Percentiles rank a stretch among this genome's conserved stretches.
Evolutionary conservation across 371 early-diverging fungal genomes (phyloP).

Genomic region (Mucor ambiguus): DNA sequence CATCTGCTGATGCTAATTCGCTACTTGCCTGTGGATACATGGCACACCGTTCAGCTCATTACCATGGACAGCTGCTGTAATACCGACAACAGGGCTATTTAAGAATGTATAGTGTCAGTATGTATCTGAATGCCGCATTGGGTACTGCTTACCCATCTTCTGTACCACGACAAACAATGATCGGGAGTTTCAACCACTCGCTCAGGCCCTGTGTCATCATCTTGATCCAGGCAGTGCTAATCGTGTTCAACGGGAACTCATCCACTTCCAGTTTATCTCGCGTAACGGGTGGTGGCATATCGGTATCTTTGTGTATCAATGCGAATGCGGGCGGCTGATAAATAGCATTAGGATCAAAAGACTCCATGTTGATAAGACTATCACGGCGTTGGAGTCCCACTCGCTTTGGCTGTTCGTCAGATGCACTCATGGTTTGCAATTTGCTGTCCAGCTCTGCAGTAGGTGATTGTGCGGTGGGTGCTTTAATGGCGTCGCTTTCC

Average conservation of each 20-base stretch:
- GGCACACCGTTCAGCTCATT: conserved; percentile 94
- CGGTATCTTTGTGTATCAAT: conserved; percentile 42
- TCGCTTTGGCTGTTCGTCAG: background rate
- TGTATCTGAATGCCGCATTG: background rate
- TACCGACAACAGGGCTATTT: conserved; percentile 32
- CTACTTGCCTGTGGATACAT: conserved; percentile 70
- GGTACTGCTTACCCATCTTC: conserved; percentile 49
- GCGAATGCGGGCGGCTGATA: conserved; percentile 61
- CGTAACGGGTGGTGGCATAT: conserved; percentile 62
- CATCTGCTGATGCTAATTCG: background rate
- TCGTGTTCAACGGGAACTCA: conserved; percentile 57
- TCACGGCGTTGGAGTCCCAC: conserved; percentile 17
- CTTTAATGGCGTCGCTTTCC: background rate
- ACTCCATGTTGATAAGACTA: conserved; percentile 24
- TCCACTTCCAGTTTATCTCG: conserved; percentile 58
- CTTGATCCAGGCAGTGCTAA: conserved; percentile 69
- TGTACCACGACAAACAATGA: conserved; percentile 66
- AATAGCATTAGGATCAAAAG: conserved; percentile 55
- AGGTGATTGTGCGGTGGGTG: background rate
- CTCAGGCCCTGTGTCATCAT: conserved; percentile 69
- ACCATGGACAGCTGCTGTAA: conserved; percentile 85
- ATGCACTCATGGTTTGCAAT: background rate
- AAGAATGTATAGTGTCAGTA: background rate
- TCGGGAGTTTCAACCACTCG: conserved; percentile 66
- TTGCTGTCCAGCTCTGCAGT: background rate